Evolutionary conservation across 305 asterid genomes (phyloP).

Genomic region (Solanum hybrid): DNA sequence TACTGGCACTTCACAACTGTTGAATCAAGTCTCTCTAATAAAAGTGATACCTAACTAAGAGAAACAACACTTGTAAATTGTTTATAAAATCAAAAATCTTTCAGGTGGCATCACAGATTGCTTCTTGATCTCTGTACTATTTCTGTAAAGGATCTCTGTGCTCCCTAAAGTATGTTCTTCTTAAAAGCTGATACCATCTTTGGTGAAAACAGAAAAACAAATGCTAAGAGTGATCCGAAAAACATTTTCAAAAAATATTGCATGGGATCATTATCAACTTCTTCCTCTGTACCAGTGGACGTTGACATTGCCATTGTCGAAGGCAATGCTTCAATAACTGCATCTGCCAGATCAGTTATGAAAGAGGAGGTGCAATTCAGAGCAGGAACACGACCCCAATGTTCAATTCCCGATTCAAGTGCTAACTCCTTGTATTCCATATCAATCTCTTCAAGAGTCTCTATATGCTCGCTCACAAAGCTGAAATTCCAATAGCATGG

Average conservation of each 20-base stretch:
- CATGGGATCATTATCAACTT: slow-evolving; percentile 28
- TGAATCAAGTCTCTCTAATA: background rate
- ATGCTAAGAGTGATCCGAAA: slow-evolving; percentile 68
- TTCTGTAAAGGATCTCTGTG: background rate
- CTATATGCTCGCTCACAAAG: slow-evolving; percentile 97
- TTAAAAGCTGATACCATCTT: slow-evolving; percentile 34
- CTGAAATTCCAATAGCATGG: slow-evolving; percentile 31
- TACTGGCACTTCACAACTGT: background rate
- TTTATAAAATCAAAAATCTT: background rate
- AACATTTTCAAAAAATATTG: slow-evolving; percentile 37
- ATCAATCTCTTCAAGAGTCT: slow-evolving; percentile 92
- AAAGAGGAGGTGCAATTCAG: slow-evolving; percentile 80
- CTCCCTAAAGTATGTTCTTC: slow-evolving; percentile 22
- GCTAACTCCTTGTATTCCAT: slow-evolving; percentile 91
- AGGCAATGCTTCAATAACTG: slow-evolving; percentile 85
- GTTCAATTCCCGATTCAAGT: slow-evolving; percentile 66
- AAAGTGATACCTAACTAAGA: background rate
- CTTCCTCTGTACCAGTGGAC: slow-evolving; percentile 23
- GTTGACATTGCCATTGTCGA: slow-evolving; percentile 55
- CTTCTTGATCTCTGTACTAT: background rate
- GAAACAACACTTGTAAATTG: background rate
- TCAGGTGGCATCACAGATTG: background rate
- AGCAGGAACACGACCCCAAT: slow-evolving; percentile 98
- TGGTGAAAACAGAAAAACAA: slow-evolving; percentile 54
- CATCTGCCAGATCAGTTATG: slow-evolving; percentile 76